Evolutionary conservation across 2,329 filamentous ascomycete genomes (phyloP), one percentile per base, ranked within the genome.

Genomic region (Pseudogymnoascus sp.): DNA sequence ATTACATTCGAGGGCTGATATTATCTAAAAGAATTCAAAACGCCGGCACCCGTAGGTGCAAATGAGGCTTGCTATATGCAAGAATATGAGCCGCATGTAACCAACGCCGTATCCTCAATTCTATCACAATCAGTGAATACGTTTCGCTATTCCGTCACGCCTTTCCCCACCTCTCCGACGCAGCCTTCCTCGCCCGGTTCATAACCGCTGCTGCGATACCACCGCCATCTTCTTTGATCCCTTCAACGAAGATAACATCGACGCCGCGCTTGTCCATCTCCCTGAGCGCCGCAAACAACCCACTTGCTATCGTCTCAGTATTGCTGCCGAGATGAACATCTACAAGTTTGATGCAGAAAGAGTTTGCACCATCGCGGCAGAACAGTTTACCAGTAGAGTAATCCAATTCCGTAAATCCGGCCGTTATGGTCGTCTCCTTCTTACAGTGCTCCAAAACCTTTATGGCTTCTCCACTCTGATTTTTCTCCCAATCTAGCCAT

Each of bases 221-320:
- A 33, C 89, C 86, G 64, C 88, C 85, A 65, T 90, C 89, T 26
- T 40, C 59, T 65, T 85, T 80, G 64, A 97, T 89, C 2, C 93
- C 93, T 74, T 99, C 95, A 10, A 97, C 91, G 69, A 93, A 90
- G 61, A 99, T 97, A 19, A 89, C 81, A 72, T 95, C 87, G 3
- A 91, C 91, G 31, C 86, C 84, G 66, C 86, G 81, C 70, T 87
- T 84, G 74, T 99, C 95, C 66, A 99, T 82, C 68, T 93, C 90
- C 62, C 95, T 82, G 62, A 99, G 78, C 1, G 91, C 90, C 11
- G 91, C 90, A 74, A 99, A 99, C 13, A 99, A 79, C 0, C 90
- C 90, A 69, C 93, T 86, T 1, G 95, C 93, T 69, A 99, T 92
- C 33, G 84, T 83, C 68, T 84, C 83, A 0, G 86, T 86, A 50